These are phyloP conservation scores for Blastomyces silverae DNA, from an alignment of 2,329 filamentous ascomycete genomes.

Conservation along the genomic window DNA sequence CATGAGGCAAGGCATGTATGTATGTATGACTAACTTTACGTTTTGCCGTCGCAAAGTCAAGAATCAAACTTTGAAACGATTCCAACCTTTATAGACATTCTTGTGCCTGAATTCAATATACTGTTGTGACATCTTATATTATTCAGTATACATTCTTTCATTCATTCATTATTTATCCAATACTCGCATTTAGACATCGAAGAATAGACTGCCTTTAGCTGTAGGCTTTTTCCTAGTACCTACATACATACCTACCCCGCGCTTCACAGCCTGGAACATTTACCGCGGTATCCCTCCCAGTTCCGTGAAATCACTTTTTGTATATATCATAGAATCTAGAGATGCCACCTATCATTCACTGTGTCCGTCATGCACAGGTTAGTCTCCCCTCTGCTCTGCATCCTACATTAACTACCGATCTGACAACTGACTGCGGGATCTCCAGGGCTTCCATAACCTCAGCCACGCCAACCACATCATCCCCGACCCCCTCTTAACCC, in stretches of 20 bases:
- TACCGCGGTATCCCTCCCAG: background rate
- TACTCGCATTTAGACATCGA: background rate
- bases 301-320: background rate
- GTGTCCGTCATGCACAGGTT: conserved; percentile 45
- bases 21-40: background rate
- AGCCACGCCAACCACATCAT: conserved; percentile 60
- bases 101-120: background rate
- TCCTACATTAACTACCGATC: background rate
- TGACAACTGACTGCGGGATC: background rate
- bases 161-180: background rate
- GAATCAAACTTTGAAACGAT: conserved; percentile 2
- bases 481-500: conserved; percentile 71
- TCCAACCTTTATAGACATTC: background rate
- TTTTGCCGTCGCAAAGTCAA: background rate
- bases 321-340: conserved; percentile 5
- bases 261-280: background rate
- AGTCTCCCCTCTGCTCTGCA: background rate
- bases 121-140: background rate
- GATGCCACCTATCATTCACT: conserved; percentile 42
- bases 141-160: background rate
- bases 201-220: background rate
- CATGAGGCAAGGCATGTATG: background rate
- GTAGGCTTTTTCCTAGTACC: background rate
- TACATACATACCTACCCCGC: background rate
- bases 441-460: conserved; percentile 74